Conservation (phyloP, 371 early-diverging fungal species). For the Actinomortierella ambigua region DNA sequence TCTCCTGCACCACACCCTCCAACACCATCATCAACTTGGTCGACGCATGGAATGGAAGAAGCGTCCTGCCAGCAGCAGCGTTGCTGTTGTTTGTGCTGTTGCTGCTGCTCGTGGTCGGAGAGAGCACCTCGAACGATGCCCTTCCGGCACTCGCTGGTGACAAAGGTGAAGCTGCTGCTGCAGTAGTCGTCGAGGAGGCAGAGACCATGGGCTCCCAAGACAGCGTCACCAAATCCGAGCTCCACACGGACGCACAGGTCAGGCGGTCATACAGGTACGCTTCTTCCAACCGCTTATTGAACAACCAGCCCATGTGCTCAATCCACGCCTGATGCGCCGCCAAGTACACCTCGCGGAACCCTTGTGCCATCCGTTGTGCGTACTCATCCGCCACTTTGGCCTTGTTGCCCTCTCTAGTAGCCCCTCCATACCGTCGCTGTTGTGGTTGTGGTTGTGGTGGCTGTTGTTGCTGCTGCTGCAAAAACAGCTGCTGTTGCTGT, state of each 20-base stretch:
- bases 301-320: constrained; percentile 29
- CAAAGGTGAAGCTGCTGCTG: too few species aligned
- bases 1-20: constrained; percentile 54
- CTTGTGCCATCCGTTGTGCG: constrained; percentile 13
- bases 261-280: constrained; percentile 12
- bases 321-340: constrained; percentile 54
- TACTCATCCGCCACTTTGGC: constrained; percentile 23
- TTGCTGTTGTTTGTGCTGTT: background rate
- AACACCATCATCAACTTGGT: constrained; percentile 46
- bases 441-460: too few species aligned
- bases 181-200: too few species aligned
- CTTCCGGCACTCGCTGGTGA: too few species aligned
- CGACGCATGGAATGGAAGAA: constrained; percentile 57
- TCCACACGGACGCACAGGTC: constrained; percentile 24
- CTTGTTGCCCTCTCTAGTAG: constrained; percentile 3
- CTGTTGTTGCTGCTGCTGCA: too few species aligned
- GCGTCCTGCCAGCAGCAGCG: constrained; percentile 15
- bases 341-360: constrained; percentile 20
- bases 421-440: too few species aligned
- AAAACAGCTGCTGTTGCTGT: too few species aligned
- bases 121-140: too few species aligned
- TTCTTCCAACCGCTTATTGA: constrained; percentile 12
- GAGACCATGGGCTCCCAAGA: constrained; percentile 43
- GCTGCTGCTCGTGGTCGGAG: background rate
- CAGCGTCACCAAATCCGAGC: constrained; percentile 23